Evolutionary conservation across 805 yeast genomes (phyloP).

Genomic region (Pichia cabralensis): DNA sequence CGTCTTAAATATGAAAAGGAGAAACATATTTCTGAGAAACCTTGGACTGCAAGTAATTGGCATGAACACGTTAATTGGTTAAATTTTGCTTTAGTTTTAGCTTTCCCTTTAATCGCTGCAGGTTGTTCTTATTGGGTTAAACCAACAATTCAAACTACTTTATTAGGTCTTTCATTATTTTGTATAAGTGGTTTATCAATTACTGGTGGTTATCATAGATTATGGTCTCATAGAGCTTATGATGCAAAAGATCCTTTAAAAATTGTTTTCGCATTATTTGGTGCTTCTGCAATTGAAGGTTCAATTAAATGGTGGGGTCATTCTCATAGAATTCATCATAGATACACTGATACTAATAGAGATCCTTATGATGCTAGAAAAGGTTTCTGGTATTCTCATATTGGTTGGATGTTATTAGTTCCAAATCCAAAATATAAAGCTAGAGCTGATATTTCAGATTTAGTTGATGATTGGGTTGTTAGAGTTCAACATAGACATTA

Average conservation of each 20-base stretch:
- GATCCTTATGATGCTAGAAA: constrained; percentile 82
- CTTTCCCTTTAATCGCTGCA: constrained; percentile 49
- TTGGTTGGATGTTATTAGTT: constrained; percentile 78
- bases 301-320: constrained; percentile 88
- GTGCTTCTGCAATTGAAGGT: constrained; percentile 78
- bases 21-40: constrained; percentile 65
- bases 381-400: constrained; percentile 77
- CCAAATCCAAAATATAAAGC: constrained; percentile 79
- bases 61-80: constrained; percentile 70
- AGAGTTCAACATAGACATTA: constrained; percentile 77
- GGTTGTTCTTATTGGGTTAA: constrained; percentile 35
- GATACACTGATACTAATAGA: constrained; percentile 74
- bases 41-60: constrained; percentile 71
- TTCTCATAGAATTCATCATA: constrained; percentile 75
- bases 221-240: constrained; percentile 70
- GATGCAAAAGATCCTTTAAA: constrained; percentile 52
- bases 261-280: constrained; percentile 62
- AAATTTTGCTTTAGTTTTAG: constrained; percentile 53
- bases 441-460: constrained; percentile 72
- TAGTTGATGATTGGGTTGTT: constrained; percentile 70
- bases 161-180: constrained; percentile 43
- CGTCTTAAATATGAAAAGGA: constrained; percentile 30
- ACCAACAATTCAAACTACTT: constrained; percentile 37
- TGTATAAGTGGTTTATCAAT: constrained; percentile 60
- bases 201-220: constrained; percentile 78